Evolutionary conservation across 306 rosid genomes (phyloP).

Genomic region (Malus domestica): DNA sequence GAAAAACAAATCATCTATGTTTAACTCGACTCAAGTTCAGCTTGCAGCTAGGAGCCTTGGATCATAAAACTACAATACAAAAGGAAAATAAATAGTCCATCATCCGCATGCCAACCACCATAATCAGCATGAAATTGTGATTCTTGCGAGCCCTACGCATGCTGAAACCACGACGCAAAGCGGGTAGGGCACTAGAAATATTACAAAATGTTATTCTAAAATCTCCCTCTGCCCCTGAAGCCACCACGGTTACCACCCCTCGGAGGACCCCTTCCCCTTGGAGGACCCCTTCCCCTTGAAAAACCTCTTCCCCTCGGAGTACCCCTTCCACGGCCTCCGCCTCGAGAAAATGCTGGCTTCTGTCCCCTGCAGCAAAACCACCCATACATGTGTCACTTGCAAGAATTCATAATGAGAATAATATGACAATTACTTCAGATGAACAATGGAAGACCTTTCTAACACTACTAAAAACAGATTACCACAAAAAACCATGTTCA

Average conservation of each 20-base stretch:
- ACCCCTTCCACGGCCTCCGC: conserved; percentile 52
- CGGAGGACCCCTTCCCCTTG: conserved; percentile 67
- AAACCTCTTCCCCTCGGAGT: conserved; percentile 70
- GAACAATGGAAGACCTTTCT: not conserved
- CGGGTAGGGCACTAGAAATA: conserved; percentile 11
- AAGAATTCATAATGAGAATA: not conserved
- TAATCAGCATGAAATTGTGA: conserved; percentile 14
- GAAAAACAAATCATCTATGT: not conserved
- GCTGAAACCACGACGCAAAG: conserved; percentile 22
- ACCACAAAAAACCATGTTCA: not conserved
- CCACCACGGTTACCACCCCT: conserved; percentile 81
- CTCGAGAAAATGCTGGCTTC: conserved; percentile 34
- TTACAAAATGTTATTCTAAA: conserved; percentile 27
- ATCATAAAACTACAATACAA: conserved; percentile 3
- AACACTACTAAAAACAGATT: not conserved
- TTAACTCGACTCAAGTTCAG: too few species aligned
- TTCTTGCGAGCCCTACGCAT: conserved; percentile 9
- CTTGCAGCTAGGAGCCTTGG: not conserved
- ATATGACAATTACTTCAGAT: not conserved
- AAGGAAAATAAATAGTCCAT: conserved; percentile 21
- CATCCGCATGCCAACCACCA: conserved; percentile 1
- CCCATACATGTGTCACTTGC: not conserved
- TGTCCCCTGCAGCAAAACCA: conserved; percentile 62
- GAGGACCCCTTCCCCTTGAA: conserved; percentile 78
- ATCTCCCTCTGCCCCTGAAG: conserved; percentile 91